Evolutionary conservation across 805 yeast genomes (phyloP).

Genomic region (Metschnikowia cerradonensis): DNA sequence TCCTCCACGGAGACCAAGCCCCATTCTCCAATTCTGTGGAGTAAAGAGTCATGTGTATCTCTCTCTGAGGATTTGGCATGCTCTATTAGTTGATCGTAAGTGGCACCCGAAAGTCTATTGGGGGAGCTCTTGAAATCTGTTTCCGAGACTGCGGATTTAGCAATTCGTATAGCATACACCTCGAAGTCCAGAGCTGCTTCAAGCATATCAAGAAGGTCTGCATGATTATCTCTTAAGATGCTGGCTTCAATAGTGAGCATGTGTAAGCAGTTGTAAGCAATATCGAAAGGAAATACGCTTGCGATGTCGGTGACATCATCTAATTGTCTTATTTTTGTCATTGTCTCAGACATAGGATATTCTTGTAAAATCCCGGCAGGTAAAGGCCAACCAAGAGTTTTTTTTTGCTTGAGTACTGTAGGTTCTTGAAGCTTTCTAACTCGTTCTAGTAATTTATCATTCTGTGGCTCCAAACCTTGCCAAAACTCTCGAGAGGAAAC

Average conservation of each 20-base stretch:
- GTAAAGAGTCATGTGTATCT: background rate
- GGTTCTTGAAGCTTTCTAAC: background rate
- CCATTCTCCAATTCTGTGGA: conserved; percentile 15
- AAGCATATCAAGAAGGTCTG: conserved; percentile 19
- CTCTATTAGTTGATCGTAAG: conserved; percentile 17
- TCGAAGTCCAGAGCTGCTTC: conserved; percentile 23
- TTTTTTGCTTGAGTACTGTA: background rate
- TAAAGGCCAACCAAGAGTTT: background rate
- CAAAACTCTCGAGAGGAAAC: background rate
- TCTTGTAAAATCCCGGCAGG: background rate
- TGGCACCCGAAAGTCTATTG: background rate
- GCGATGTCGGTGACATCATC: background rate
- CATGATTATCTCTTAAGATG: conserved; percentile 23
- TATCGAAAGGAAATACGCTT: conserved; percentile 27
- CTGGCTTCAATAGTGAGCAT: conserved; percentile 31
- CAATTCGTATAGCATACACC: conserved; percentile 22
- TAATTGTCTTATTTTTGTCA: background rate
- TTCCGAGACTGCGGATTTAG: conserved; percentile 3
- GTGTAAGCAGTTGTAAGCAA: conserved; percentile 23
- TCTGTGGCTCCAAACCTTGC: background rate
- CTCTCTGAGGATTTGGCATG: conserved; percentile 7
- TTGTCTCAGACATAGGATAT: background rate
- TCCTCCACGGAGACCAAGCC: conserved; percentile 18
- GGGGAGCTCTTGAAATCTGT: conserved; percentile 2
- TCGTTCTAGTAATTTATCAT: background rate